Base-by-base conservation (phyloP, 2,329 filamentous ascomycete species). In the Spiromastix sp. region DNA sequence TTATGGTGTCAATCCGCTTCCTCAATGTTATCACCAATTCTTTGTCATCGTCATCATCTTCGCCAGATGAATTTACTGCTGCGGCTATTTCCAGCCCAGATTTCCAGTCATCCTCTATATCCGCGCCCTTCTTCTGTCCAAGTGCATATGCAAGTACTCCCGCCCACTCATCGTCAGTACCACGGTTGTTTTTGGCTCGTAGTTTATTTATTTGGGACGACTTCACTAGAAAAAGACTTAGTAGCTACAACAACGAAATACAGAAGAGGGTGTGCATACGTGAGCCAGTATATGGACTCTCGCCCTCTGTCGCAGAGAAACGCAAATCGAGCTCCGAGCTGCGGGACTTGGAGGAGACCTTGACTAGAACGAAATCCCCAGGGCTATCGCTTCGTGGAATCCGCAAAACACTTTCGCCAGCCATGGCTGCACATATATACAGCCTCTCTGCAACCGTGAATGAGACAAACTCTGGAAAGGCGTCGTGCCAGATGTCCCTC, bases 251-350 rank as follows among this genome's bases (percentile, higher is more conserved):
- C 7, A 24, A 7, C 7, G n/a, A 7, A 24, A 24, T 7, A 24
- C 7, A n/a, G 21, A 24, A 24, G 21, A n/a, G n/a, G 21, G 21
- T 25, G 13, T 12, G 40, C 51, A 32, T 50, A 72, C 70, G 53
- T 38, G 59, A 60, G 5, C 58, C 56, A 15, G 63, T 57, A 51
- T 71, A 79, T 9, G 72, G 66, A 36, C 56, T 59, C 42, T 74
- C 67, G 30, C 70, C 70, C 50, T 79, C 74, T 17, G 73, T 77
- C 16, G 68, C 74, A 8, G 69, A 57, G 18, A 79, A 58, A 36
- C 65, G 64, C 24, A 77, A 49, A 46, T 77, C 71, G 7, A 77
- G 56, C 3, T 55, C 43, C 41, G 54, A 40, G 36, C 51, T 43
- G n/a, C 55, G 51, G 9, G 49, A 42, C 13, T 42, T 52, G 35